A percentile compares a stretch with the other conserved stretches of the same genome.
These are phyloP conservation scores for Agrocybe pediades DNA, from an alignment of 768 basidiomycete genomes.

Conservation along the genomic window DNA sequence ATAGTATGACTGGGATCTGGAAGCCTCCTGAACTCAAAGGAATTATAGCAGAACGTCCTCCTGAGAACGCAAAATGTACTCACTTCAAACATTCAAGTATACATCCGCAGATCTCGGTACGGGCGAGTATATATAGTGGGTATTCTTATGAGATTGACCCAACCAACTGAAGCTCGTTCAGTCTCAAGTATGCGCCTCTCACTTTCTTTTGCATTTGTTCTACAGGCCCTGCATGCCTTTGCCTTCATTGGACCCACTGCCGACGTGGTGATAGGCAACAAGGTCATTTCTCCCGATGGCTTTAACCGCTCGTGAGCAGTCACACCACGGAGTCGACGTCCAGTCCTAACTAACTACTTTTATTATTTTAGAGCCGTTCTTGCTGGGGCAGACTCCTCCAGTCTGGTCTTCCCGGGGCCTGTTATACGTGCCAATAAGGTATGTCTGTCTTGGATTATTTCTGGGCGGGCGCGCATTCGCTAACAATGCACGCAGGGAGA, in stretches of 20 bases:
- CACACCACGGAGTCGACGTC: background rate
- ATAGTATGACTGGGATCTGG: too few relatives aligned
- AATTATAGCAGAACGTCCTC: too few relatives aligned
- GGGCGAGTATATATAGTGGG: background rate
- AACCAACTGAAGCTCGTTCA: background rate
- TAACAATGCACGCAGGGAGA: conserved; percentile 21
- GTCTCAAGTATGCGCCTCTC: background rate
- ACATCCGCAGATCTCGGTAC: too few relatives aligned
- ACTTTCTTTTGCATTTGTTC: background rate
- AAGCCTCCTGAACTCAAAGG: too few relatives aligned
- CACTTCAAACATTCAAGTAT: too few relatives aligned
- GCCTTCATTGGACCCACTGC: conserved; percentile 23
- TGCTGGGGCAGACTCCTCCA: conserved; percentile 17
- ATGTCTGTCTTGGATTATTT: background rate
- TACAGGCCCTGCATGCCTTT: background rate
- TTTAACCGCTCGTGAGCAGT: conserved; percentile 33
- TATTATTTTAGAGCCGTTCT: conserved; percentile 21
- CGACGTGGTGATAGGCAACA: conserved; percentile 43
- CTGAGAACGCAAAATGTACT: too few relatives aligned
- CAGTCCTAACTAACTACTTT: background rate
- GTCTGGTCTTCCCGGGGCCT: conserved; percentile 25
- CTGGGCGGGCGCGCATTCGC: background rate
- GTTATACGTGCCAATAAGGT: conserved; percentile 26
- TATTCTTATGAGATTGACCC: background rate
- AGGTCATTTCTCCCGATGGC: conserved; percentile 52